A percentile compares a stretch with the other conserved stretches of the same genome.
Evolutionary conservation across 257 asterid species (phyloP).

Genomic region (Gentiana straminea): DNA sequence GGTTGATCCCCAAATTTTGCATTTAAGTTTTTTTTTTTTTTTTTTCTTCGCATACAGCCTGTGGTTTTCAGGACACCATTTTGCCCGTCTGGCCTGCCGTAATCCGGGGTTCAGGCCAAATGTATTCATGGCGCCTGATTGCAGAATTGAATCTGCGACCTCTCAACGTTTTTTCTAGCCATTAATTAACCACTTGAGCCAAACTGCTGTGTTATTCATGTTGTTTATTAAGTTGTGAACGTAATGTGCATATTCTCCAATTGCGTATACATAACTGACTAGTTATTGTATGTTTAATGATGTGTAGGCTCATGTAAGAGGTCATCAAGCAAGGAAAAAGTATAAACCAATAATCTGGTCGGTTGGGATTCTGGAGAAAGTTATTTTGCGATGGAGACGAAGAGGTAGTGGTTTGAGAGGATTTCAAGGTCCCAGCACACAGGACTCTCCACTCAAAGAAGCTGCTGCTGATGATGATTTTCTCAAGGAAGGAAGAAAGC

Average conservation of each 20-base stretch:
- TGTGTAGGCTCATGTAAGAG: slow-evolving; percentile 90
- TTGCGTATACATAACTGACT: neutral
- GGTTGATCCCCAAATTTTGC: slow-evolving; percentile 21
- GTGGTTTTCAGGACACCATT: no score
- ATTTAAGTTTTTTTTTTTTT: neutral
- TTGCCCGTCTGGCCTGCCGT: no score
- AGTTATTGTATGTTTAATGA: slow-evolving; percentile 13
- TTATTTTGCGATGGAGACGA: slow-evolving; percentile 91
- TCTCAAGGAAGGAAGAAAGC: slow-evolving; percentile 83
- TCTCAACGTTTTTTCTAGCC: no score
- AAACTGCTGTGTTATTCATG: no score
- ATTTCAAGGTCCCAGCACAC: slow-evolving; percentile 30
- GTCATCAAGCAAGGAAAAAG: slow-evolving; percentile 90
- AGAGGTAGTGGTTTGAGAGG: slow-evolving; percentile 88
- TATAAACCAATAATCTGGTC: slow-evolving; percentile 84
- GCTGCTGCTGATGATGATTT: slow-evolving; percentile 58
- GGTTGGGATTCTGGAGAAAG: slow-evolving; percentile 87
- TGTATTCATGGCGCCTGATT: no score
- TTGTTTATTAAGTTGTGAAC: no score
- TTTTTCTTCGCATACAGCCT: no score
- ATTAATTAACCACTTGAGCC: no score
- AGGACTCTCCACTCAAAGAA: slow-evolving; percentile 30
- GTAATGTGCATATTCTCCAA: neutral
- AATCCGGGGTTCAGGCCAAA: no score
- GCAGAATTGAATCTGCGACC: no score